Evolutionary conservation across 768 basidiomycete genomes (phyloP), one percentile per base, ranked within the genome.

Genomic region (Pleurotus tuber-regium): DNA sequence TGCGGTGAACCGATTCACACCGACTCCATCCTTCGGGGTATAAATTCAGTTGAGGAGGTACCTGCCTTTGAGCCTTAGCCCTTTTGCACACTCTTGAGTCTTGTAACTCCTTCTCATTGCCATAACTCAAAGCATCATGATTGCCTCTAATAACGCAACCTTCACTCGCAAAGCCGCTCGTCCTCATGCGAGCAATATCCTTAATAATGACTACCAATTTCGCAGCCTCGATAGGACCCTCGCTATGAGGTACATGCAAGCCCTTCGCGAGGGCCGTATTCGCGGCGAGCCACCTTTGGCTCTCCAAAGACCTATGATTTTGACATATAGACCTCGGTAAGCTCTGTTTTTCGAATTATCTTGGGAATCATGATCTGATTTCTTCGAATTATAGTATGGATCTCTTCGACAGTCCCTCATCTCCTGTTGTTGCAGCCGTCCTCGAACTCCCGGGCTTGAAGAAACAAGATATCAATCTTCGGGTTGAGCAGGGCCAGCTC

Each of bases 361-460:
- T n/a, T n/a, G n/a, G n/a, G n/a, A n/a, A n/a, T n/a, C n/a, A n/a
- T n/a, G n/a, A n/a, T n/a, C n/a, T n/a, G n/a, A n/a, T n/a, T n/a
- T n/a, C n/a, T n/a, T n/a, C n/a, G n/a, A n/a, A n/a, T 46, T 25
- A n/a, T 29, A 57, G 56, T 30, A 54, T 57, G 54, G 56, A 57
- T 26, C 8, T 57, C 5, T 41, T 18, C 33, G 56, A 57, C 36
- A 36, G 41, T 19, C 54, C 56, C n/a, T 40, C 42, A 2, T 51
- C 53, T 29, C 28, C 56, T n/a, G 44, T 25, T 18, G 51, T 57
- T 8, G 41, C 44, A 38, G 49, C 44, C 3, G 43, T 35, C 4
- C 30, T 57, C 9, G 56, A 57, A 41, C 23, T 57, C n/a, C 56
- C 56, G 8, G 56, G 56, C 11, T 12, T 57, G 23, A 57, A 54